Conservation (phyloP, 306 rosid genomes). For the Acacia melanoxylon region DNA sequence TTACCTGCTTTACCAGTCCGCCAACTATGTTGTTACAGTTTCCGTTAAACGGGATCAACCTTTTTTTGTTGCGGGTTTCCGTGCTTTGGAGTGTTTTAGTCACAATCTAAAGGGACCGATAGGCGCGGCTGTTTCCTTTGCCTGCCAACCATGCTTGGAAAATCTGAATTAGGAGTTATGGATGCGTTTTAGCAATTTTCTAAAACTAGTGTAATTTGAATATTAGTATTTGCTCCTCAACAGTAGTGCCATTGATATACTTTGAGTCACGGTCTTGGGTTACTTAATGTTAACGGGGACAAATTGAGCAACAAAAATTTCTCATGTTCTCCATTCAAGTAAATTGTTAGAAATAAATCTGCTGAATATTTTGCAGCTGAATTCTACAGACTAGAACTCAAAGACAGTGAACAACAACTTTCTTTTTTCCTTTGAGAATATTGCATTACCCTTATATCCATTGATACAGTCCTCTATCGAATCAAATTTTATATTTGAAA, state of each 20-base stretch:
- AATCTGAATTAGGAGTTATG: neutral
- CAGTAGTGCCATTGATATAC: neutral
- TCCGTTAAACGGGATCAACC: conserved; percentile 29
- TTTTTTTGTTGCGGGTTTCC: conserved; percentile 13
- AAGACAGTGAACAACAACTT: conserved; percentile 5
- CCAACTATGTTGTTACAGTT: neutral
- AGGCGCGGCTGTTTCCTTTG: neutral
- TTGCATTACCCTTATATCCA: neutral
- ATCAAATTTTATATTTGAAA: neutral
- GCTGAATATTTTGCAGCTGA: neutral
- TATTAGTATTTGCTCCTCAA: neutral
- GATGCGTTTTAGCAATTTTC: conserved; percentile 1
- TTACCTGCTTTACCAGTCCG: neutral
- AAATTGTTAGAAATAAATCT: neutral
- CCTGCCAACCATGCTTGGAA: neutral
- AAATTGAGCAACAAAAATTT: neutral
- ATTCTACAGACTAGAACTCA: conserved; percentile 21
- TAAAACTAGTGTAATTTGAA: neutral
- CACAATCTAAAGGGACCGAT: neutral
- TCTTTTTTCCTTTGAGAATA: conserved; percentile 26
- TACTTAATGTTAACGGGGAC: neutral
- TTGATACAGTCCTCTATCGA: neutral
- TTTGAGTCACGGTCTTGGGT: neutral
- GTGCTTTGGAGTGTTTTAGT: conserved; percentile 8
- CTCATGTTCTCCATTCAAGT: neutral